Evolutionary conservation across 2,329 filamentous ascomycete species (phyloP).

Genomic region (Lachnellula arida): DNA sequence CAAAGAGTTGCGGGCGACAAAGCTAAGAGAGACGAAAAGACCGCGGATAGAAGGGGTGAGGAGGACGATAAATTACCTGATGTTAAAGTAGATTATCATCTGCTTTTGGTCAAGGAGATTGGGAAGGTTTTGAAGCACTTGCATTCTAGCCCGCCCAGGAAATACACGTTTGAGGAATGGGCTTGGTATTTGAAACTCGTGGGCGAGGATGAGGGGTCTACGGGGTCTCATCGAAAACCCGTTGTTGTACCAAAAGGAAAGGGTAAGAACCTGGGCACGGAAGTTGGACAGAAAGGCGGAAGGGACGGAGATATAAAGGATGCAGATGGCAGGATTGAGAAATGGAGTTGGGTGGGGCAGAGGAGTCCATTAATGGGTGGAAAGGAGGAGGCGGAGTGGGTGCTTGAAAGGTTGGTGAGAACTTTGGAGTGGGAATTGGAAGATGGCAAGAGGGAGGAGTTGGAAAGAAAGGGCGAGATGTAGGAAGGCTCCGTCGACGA

Average conservation of each 20-base stretch:
- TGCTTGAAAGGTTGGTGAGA: constrained; percentile 58
- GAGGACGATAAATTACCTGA: constrained; percentile 29
- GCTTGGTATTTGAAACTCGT: constrained; percentile 77
- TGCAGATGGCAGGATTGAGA: constrained; percentile 31
- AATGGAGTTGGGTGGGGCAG: constrained; percentile 71
- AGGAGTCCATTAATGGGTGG: constrained; percentile 65
- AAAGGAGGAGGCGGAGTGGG: constrained; percentile 67
- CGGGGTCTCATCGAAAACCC: constrained; percentile 44
- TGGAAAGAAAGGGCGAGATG: constrained; percentile 6
- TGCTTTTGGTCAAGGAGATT: constrained; percentile 70
- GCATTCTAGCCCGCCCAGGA: constrained; percentile 50
- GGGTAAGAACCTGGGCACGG: constrained; percentile 10
- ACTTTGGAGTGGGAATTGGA: constrained; percentile 42
- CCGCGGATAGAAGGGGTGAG: constrained; percentile 13
- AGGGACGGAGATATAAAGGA: constrained; percentile 3
- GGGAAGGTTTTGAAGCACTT: constrained; percentile 60
- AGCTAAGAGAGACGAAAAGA: constrained; percentile 10
- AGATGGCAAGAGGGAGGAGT: constrained; percentile 18
- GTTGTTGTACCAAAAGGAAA: constrained; percentile 9
- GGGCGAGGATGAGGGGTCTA: constrained; percentile 55
- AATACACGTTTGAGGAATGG: constrained; percentile 82
- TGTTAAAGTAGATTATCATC: constrained; percentile 43
- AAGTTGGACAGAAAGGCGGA: constrained; percentile 1
- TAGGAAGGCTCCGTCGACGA: not conserved
- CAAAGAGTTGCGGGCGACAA: constrained; percentile 10